Evolutionary conservation across 75 land plant species (phyloP), one percentile per base, ranked within the genome.

Genomic region (Pseudotsuga menziesii): DNA sequence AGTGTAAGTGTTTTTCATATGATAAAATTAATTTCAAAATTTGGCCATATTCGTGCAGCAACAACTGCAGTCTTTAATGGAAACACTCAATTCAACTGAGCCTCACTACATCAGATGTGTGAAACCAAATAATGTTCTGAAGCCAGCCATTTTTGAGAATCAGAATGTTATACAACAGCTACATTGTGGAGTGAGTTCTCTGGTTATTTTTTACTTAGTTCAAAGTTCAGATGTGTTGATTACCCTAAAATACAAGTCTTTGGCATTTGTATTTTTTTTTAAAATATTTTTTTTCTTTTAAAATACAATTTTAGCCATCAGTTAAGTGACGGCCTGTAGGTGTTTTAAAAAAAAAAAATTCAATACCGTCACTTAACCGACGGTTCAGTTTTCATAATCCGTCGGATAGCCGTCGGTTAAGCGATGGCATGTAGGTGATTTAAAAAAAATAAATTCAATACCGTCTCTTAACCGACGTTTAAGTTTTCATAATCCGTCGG

Each of bases 41-140:
- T 67, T 69, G 35, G 59, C 29, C 41, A 32, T 72, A 25, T 62
- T 74, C 27, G 55, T 83, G 79, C 82, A 93, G 95, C 88, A 85
- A 78, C 95, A 93, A 93, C 87, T 93, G 52, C 91, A 89, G 75
- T 83, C 89, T 20, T 79, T 93, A 56, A 93, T 93, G 95, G 93
- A 91, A 20, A 93, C 93, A 27, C 75, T 93, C 60, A 93, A 76
- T 61, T 79, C 87, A 16, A 93, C 95, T 32, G 89, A 93, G 79
- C 95, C 95, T 44, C 91, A 93, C 77, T 93, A 93, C 61, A 91
- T 93, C 26, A 78, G 95, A 73, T 93, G 95, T 81, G 95, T 93
- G 77, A 93, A 93, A 81, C 95, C 95, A 59, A 93, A 93, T 57
- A 91, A 89, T 85, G 75, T 85, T 62, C 86, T 91, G 75, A 93